Base-by-base conservation (phyloP, 306 rosid genomes). In the Boehmeria nivea region DNA sequence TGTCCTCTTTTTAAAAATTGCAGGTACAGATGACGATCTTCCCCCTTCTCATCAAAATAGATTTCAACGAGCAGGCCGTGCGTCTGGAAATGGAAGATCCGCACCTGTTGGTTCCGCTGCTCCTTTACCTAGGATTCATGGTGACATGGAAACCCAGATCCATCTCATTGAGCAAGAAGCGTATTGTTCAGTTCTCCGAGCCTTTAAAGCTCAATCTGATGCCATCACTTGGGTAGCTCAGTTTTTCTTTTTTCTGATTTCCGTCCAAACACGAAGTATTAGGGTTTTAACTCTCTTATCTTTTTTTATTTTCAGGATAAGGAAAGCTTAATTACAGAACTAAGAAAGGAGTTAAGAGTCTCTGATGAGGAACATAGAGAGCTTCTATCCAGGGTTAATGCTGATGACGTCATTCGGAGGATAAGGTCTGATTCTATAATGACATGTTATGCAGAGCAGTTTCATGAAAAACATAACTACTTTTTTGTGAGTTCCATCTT, bases 341-440 rank as follows among this genome's bases (percentile, higher is more conserved):
- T 78, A 38, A 65, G 83, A 53, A 78, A 78, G 71, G 83, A 78
- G 68, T 68, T 78, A 61, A 69, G 83, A 65, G 76, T 78, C 9
- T 78, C 83, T 3, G 83, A 78, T 54, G 83, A 78, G 42, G 83
- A 78, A 61, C 83, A 73, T 49, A 69, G 83, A 61, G 79, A 78
- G 60, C 78, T 78, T 63, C 65, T 78, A 7, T 57, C 76, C 38
- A 73, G 71, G 68, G 83, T 78, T 46, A 72, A 78, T 48, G 67
- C 79, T 10, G 83, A 78, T 57, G 83, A 78, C 44, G 65, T 69
- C 57, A 78, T 78, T 58, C 67, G 67, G 6, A 67, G 68, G 46
- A 69, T 78, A 65, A 78, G 83, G 83, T 78, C 53, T 68, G 61
- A 63, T 46, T 50, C 27, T 47, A 16, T 58, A 44, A 42, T 27